Conservation (phyloP, 768 basidiomycete genomes). For the Gymnopilus dilepis region DNA sequence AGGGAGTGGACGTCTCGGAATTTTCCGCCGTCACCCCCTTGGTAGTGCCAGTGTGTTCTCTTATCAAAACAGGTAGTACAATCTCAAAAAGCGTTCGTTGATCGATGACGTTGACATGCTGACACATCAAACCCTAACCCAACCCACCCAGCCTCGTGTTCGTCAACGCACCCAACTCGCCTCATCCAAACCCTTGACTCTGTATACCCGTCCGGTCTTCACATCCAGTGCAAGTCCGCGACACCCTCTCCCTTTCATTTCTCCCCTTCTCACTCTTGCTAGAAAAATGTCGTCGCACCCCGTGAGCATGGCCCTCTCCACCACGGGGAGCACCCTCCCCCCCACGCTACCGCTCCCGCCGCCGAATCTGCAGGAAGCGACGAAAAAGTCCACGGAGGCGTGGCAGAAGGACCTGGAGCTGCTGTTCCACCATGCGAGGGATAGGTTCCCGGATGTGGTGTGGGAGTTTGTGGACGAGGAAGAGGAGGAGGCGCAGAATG, state of each 20-base stretch:
- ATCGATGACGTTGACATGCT: neutral
- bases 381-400: conserved; percentile 63
- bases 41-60: no score
- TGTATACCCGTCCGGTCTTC: conserved; percentile 1
- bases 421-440: conserved; percentile 84
- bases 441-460: conserved; percentile 95
- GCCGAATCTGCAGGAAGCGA: conserved; percentile 67
- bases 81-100: no score
- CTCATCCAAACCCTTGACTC: neutral
- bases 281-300: neutral
- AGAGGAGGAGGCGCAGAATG: conserved; percentile 51
- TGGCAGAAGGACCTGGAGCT: conserved; percentile 86
- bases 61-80: no score
- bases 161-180: neutral
- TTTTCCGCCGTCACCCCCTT: no score
- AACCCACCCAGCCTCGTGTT: neutral
- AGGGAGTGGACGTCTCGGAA: no score
- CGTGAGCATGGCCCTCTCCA: neutral
- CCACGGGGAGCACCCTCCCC: neutral
- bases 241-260: neutral
- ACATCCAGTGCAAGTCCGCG: neutral
- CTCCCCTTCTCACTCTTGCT: no score
- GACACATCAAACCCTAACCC: conserved; percentile 8
- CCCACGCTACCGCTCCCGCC: conserved; percentile 49
- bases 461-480: conserved; percentile 70